Percentiles rank a stretch among this genome's conserved stretches.
Evolutionary conservation across 2,329 filamentous ascomycete genomes (phyloP).

Genomic region (Fusarium protoensiforme): DNA sequence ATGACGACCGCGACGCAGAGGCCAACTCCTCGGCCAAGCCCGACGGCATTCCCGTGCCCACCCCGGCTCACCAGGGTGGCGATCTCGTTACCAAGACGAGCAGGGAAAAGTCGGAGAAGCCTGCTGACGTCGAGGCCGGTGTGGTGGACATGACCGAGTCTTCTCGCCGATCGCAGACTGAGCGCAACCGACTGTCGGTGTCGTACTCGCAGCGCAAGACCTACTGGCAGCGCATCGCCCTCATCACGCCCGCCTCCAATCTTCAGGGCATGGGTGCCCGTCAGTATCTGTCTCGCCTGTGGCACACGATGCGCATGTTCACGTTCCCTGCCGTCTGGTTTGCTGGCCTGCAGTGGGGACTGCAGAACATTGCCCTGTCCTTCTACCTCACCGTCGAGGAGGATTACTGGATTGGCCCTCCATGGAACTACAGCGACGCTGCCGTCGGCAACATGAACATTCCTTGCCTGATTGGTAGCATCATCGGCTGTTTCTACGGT

Average conservation of each 20-base stretch:
- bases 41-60: constrained; percentile 24
- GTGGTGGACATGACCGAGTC: constrained; percentile 22
- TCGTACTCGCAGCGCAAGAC: constrained; percentile 53
- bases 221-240: constrained; percentile 65
- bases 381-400: constrained; percentile 70
- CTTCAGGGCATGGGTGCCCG: constrained; percentile 62
- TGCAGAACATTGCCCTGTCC: constrained; percentile 69
- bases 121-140: constrained; percentile 17
- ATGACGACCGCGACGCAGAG: constrained; percentile 6
- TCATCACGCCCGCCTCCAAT: constrained; percentile 67
- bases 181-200: constrained; percentile 36
- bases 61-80: not conserved
- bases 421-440: constrained; percentile 66
- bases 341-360: constrained; percentile 68
- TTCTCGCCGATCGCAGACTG: constrained; percentile 21
- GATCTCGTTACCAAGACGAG: not conserved
- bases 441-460: constrained; percentile 68
- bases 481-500: constrained; percentile 67
- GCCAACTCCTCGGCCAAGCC: constrained; percentile 10
- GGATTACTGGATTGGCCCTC: constrained; percentile 63
- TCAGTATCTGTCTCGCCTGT: constrained; percentile 64
- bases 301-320: constrained; percentile 67
- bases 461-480: constrained; percentile 64
- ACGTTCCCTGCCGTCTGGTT: constrained; percentile 68
- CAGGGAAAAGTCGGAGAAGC: constrained; percentile 17